Base-by-base conservation (phyloP, 2,329 filamentous ascomycete genomes). In the Curvularia sp. region DNA sequence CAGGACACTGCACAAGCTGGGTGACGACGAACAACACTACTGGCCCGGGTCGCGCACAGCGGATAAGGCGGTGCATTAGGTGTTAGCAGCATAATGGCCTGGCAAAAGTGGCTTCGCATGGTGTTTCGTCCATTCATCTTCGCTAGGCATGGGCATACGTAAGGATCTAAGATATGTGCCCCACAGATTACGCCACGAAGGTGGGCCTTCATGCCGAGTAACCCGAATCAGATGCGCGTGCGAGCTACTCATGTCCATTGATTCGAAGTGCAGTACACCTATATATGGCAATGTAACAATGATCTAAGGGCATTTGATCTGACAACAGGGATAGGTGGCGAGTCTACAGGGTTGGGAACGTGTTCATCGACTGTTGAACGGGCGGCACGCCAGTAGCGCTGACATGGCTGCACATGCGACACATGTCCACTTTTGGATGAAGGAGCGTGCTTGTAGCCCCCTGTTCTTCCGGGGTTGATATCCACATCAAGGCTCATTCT, bases 361-460 rank as follows among this genome's bases (percentile, higher is more conserved):
- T 49, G 4, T 15, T 35, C 35, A 35, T 41, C n/a, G 24, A 50
- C 10, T 50, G 35, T 26, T 30, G 26, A 13, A 20, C 38, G 7
- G 49, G 38, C 38, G 33, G 24, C 22, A 42, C 30, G 41, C 15
- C n/a, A 31, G 31, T 46, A 53, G 42, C 31, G 50, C 50, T 46
- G 50, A 53, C 38, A 20, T 26, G 26, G 46, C 30, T 44, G 47
- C 56, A 58, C 65, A 67, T 58, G 58, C 63, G 60, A 67, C 62
- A 57, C 38, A 49, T 58, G 48, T 55, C 62, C 62, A 52, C 49
- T 62, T 62, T 56, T 46, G 56, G 49, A 33, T 47, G 35, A 60
- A 52, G 56, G 49, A 62, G 53, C 49, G 53, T 54, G 52, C 30
- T 46, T 35, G 43, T 44, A 38, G 39, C 46, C 55, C 55, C 63